Percentiles rank a stretch among this genome's conserved stretches.
Conservation (phyloP, 345 rosid species). For the Linum usitatissimum region DNA sequence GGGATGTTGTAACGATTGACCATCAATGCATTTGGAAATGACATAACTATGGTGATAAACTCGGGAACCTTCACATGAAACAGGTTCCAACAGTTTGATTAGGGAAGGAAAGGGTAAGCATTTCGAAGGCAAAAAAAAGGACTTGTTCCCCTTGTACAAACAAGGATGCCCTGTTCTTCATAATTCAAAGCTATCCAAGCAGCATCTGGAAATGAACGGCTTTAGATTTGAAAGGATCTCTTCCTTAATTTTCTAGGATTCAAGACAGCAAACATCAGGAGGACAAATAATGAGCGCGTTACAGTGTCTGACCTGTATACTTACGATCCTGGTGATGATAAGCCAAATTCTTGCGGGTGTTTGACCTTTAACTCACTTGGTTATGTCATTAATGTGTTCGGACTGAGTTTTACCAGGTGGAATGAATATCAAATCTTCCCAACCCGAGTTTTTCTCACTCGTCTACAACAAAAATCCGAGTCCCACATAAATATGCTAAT, state of each 20-base stretch:
- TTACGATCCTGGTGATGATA: conserved; percentile 1
- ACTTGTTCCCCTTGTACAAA: too few species aligned
- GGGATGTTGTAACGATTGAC: too few species aligned
- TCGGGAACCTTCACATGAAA: too few species aligned
- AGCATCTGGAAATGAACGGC: conserved; percentile 8
- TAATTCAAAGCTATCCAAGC: conserved; percentile 11
- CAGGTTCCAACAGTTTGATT: too few species aligned
- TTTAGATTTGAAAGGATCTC: not conserved
- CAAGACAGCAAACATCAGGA: not conserved
- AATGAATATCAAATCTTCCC: conserved; percentile 90
- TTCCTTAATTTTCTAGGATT: not conserved
- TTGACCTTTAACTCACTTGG: conserved; percentile 12
- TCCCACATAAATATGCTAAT: not conserved
- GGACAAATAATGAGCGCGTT: conserved; percentile 5
- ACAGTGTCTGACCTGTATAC: conserved; percentile 12
- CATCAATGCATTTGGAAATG: too few species aligned
- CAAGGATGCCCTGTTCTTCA: not conserved
- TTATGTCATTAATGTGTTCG: conserved; percentile 73
- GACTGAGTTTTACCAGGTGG: conserved; percentile 89
- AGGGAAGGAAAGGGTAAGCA: too few species aligned
- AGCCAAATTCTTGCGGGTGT: conserved; percentile 9
- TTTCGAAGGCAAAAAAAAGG: too few species aligned
- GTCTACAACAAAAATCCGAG: conserved; percentile 28
- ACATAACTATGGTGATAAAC: too few species aligned
- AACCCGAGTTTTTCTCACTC: conserved; percentile 80